Evolutionary conservation across 2,329 filamentous ascomycete genomes (phyloP), one percentile per base, ranked within the genome.

Genomic region (Atkinsonella texensis): DNA sequence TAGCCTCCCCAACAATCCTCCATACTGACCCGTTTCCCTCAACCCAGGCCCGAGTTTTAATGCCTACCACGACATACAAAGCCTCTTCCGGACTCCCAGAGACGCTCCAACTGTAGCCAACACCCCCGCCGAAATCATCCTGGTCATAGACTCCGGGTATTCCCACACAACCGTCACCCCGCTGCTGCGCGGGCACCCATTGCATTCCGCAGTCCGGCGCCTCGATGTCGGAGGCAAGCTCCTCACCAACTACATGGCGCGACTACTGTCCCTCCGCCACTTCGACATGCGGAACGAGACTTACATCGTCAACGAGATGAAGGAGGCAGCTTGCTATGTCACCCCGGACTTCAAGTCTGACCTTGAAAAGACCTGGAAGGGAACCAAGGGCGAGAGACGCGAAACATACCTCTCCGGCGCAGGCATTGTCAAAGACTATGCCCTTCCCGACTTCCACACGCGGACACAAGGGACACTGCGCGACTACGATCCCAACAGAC

Each of bases 231-330:
- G 93, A 43, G 93, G 93, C 52, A 97, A 95, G 68, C 79, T 95
- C 49, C 72, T 98, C 55, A 96, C 91, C 20, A 97, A 97, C 65
- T 86, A 95, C 64, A 75, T 98, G 35, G 91, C 93, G 46, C 87
- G 93, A 52, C 76, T 95, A 15, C 81, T 97, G 17, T 96, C 90
- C 1, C 76, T 94, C 13, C 84, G 93, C 7, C 89, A 96, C 62
- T 95, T 94, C 67, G 91, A 96, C 65, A 90, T 98, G 81, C 83
- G 93, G 55, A 90, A 95, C 65, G 93, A 98, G 60, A 85, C 87
- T 1, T 84, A 94, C 65, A 84, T 97, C 48, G 89, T 96, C 64
- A 95, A 95, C 61, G 87, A 96, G 66, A 90, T 97, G 68, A 98
- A 98, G 64, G 93, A 98, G 65, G 77, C 84, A 4, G 83, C 86